Evolutionary conservation across 2,329 filamentous ascomycete genomes (phyloP).

Genomic region (Chaetomium olivaceum): DNA sequence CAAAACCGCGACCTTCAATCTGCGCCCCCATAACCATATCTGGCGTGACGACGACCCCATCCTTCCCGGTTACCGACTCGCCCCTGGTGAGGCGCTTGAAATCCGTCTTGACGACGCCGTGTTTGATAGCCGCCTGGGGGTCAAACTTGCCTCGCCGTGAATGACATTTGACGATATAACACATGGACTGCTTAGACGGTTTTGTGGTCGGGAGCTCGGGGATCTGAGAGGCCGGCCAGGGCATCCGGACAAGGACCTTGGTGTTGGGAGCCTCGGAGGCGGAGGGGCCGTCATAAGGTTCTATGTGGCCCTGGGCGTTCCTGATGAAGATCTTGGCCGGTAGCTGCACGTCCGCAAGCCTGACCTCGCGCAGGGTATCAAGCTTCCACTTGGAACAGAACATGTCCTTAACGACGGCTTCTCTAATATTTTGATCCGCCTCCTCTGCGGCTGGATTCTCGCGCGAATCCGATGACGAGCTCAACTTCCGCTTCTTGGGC

Average conservation of each 20-base stretch:
- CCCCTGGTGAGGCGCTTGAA: constrained; percentile 65
- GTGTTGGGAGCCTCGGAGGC: constrained; percentile 59
- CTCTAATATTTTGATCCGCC: constrained; percentile 52
- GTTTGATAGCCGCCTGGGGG: constrained; percentile 58
- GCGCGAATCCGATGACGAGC: constrained; percentile 8
- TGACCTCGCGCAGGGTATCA: constrained; percentile 67
- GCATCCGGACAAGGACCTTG: constrained; percentile 70
- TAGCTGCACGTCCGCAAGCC: constrained; percentile 64
- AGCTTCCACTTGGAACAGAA: constrained; percentile 75
- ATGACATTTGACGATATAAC: constrained; percentile 81
- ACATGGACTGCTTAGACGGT: constrained; percentile 69
- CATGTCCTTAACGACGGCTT: constrained; percentile 70
- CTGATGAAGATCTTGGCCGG: constrained; percentile 71
- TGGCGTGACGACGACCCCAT: constrained; percentile 72
- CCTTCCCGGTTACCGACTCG: constrained; percentile 59
- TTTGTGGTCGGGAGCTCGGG: constrained; percentile 66
- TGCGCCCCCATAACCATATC: constrained; percentile 79
- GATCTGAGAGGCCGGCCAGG: constrained; percentile 74
- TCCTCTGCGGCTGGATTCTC: constrained; percentile 39
- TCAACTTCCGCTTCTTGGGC: constrained; percentile 38
- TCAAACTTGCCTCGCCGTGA: constrained; percentile 80
- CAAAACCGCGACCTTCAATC: constrained; percentile 70
- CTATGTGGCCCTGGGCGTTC: constrained; percentile 63
- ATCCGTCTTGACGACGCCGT: constrained; percentile 61
- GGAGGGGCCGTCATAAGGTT: constrained; percentile 68